Percentiles rank a stretch among this genome's conserved stretches.
phyloP scores from a whole-genome alignment of 2,329 filamentous ascomycete genomes.

The Alternaria ventricosa region DNA sequence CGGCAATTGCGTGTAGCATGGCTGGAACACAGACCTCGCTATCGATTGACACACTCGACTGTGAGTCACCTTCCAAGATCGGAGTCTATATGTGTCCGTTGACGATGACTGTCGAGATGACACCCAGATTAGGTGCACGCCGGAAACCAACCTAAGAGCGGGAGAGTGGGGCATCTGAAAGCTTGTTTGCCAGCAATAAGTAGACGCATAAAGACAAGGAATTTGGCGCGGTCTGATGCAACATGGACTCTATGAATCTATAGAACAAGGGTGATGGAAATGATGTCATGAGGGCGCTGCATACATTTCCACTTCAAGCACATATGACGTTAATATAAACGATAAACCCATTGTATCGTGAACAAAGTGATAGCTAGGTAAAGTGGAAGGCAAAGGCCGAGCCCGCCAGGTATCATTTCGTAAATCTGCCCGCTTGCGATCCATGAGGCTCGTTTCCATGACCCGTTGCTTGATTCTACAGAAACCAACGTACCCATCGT shows the following conservation, averaged over 20 bases:
- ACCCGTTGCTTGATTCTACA: conserved; percentile 31
- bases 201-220: not conserved
- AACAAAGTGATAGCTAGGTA: conserved; percentile 20
- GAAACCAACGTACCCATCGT: conserved; percentile 19
- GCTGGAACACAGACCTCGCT: not conserved
- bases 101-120: not conserved
- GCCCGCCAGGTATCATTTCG: conserved; percentile 49
- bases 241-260: not conserved
- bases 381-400: conserved; percentile 36
- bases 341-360: conserved; percentile 4
- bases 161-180: conserved; percentile 1
- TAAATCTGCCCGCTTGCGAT: conserved; percentile 32
- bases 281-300: conserved; percentile 1
- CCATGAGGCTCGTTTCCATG: conserved; percentile 28
- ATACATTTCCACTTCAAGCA: not conserved
- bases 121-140: not conserved
- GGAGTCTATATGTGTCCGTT: not conserved
- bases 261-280: not conserved
- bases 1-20: not conserved
- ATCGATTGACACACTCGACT: not conserved
- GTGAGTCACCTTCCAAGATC: not conserved
- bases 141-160: not conserved
- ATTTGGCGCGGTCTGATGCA: not conserved
- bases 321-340: no score
- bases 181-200: not conserved